Evolutionary conservation across 768 basidiomycete genomes (phyloP).

Genomic region (Hydnomerulius pinastri): DNA sequence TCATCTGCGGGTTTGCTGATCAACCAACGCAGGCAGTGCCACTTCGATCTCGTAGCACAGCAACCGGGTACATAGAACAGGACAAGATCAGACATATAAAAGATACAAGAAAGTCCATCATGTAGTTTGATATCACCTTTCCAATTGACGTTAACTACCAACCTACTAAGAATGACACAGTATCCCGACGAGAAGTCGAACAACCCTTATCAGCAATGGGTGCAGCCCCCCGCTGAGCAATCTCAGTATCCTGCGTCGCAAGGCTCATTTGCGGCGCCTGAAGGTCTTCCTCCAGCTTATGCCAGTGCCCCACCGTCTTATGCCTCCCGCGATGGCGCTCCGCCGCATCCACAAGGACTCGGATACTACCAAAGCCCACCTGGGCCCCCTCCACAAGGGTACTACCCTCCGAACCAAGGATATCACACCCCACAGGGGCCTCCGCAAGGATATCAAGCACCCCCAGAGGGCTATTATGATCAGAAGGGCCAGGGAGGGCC

Average conservation of each 20-base stretch:
- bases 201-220: constrained; percentile 16
- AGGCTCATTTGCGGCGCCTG: constrained; percentile 3
- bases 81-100: not conserved
- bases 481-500: constrained; percentile 4
- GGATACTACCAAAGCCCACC: too few species aligned
- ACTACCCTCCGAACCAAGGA: constrained; percentile 6
- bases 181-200: constrained; percentile 28
- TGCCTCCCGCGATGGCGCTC: constrained; percentile 10
- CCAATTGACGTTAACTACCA: not conserved
- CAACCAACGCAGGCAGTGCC: not conserved
- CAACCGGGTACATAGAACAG: not conserved
- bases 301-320: not conserved
- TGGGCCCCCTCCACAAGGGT: constrained; percentile 4
- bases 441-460: constrained; percentile 3
- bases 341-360: too few species aligned
- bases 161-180: constrained; percentile 15
- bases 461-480: constrained; percentile 2
- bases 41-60: not conserved
- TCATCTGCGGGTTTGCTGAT: too few species aligned
- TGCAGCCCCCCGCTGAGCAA: constrained; percentile 4
- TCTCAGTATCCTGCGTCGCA: constrained; percentile 4
- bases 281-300: constrained; percentile 12
- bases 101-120: too few species aligned
- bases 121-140: too few species aligned
- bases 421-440: constrained; percentile 11